Percentiles rank a stretch among this genome's conserved stretches.
Conservation (phyloP, 257 asterid species). For the Solanum pimpinellifolium region DNA sequence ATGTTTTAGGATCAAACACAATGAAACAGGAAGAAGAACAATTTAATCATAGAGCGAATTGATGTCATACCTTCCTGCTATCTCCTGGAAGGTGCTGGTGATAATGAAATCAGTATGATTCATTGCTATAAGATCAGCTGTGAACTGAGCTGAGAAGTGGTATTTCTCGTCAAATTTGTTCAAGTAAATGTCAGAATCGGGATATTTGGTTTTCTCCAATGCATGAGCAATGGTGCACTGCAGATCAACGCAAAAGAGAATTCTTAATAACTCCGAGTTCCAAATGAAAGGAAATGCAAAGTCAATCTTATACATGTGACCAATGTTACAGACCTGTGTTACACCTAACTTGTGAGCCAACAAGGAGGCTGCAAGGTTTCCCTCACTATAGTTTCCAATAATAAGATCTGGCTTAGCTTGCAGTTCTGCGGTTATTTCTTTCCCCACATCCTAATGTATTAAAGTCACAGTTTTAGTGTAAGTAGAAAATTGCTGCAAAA, state of each 20-base stretch:
- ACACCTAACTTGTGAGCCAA: conserved; percentile 93
- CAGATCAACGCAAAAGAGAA: background rate
- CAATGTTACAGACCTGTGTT: conserved; percentile 49
- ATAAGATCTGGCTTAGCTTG: conserved; percentile 85
- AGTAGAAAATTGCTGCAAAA: background rate
- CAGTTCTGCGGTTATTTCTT: conserved; percentile 65
- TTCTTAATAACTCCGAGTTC: background rate
- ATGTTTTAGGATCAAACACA: background rate
- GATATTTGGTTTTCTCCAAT: conserved; percentile 86
- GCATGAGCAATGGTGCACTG: conserved; percentile 98
- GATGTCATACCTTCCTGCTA: conserved; percentile 74
- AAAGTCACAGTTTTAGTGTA: background rate
- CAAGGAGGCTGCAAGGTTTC: conserved; percentile 90
- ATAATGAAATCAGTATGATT: conserved; percentile 96
- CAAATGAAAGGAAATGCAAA: background rate
- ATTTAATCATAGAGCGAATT: background rate
- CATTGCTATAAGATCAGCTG: conserved; percentile 95
- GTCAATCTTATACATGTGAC: background rate
- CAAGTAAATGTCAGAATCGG: conserved; percentile 75
- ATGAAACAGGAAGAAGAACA: background rate
- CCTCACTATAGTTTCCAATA: conserved; percentile 95
- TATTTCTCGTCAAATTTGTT: conserved; percentile 82
- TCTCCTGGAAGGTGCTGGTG: conserved; percentile 96
- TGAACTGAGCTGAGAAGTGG: conserved; percentile 92
- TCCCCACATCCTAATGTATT: conserved; percentile 62